Base-by-base conservation (phyloP, 2,329 filamentous ascomycete species). In the Fusarium sp. region DNA sequence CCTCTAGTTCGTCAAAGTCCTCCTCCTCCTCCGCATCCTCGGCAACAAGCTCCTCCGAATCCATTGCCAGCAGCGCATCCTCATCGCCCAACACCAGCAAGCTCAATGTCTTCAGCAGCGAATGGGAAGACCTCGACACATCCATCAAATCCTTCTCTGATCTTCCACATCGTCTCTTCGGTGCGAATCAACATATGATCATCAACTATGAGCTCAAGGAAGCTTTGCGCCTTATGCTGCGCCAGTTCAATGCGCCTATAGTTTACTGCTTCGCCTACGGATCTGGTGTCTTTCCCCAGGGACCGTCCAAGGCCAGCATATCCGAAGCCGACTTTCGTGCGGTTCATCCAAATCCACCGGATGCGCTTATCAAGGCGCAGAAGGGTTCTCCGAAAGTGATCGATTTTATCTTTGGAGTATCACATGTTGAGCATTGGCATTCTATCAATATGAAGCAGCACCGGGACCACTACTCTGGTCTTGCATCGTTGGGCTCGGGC, bases 181-280 rank as follows among this genome's bases (percentile, higher is more conserved):
- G 96, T 17, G 90, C 94, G 72, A 99, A 99, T 73, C 96, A 99
- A 79, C 92, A 98, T 80, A 97, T 98, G 84, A 85, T 93, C 62
- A 96, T 98, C 76, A 96, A 98, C 76, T 90, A 93, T 76, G 94
- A 98, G 77, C 96, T 98, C 79, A 97, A 97, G 76, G 92, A 97
- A 78, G 91, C 91, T 14, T 80, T 99, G 73, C 89, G 94, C 53
- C 88, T 94, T 73, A 92, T 98, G 67, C 83, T 97, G 21, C 96
- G 94, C 87, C 88, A 96, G 74, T 98, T 99, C 79, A 87, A 90
- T 50, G 95, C 96, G 1, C 95, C 96, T 0, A 97, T 99, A 70
- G 89, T 94, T 56, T 98, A 98, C 82, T 95, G 94, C 15, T 97
- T 99, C 78, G 96, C 96, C 3, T 99, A 99, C 76, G 96, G 96